Evolutionary conservation across 2,329 filamentous ascomycete genomes (phyloP), one percentile per base, ranked within the genome.

Genomic region (Curvularia hawaiiensis): DNA sequence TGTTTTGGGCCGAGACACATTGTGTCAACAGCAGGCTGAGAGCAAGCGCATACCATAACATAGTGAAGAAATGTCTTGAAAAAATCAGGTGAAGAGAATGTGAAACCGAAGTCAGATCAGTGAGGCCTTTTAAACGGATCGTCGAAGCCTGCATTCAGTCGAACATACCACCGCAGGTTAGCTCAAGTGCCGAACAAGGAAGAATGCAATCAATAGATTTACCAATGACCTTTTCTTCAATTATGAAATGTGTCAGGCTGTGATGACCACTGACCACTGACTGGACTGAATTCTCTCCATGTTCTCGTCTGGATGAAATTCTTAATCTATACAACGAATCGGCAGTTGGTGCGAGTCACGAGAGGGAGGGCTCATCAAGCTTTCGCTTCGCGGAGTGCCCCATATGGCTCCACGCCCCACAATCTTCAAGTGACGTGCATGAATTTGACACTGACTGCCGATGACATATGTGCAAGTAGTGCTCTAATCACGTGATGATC

Each of bases 1-100:
- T 73, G 60, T 71, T 72, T 61, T 72, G 69, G 45, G 66, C 68
- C 38, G 63, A 62, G 53, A 59, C 67, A 65, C 59, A 58, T 38
- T 69, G 69, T 47, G 50, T 66, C 50, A 70, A 51, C 26, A 71
- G 57, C 30, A 64, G 66, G 41, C 62, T 53, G 18, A 61, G 56
- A 39, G 59, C 56, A 53, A 73, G 51, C 14, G 66, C 54, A 59
- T 65, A 63, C 63, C 63, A 69, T 56, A 67, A 60, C 68, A 72
- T 72, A 46, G 44, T 54, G 52, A 59, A 12, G 0, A 11, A 12
- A 4, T 33, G 8, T 41, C 1, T 28, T 12, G 12, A 26, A 2
- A 3, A 24, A 22, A 5, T 22, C 14, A 24, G 41, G 18, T 26
- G 14, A 31, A 33, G 3, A 40, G 33, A n/a, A 26, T 16, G 22